Evolutionary conservation across 305 asterid species (phyloP).

Genomic region (Galium porrigens): DNA sequence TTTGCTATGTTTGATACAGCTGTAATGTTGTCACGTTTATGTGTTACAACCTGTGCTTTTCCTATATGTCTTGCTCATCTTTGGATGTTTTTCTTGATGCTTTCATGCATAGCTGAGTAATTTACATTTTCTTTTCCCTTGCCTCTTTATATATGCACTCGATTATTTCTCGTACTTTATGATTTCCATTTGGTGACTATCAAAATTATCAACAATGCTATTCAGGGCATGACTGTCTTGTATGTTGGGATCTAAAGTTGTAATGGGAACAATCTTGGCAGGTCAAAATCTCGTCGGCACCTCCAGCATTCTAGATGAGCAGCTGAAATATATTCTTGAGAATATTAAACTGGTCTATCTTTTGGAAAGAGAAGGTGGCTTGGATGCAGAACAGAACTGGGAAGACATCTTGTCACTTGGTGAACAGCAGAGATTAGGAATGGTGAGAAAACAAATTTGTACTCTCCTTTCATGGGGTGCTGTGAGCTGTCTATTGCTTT

Average conservation of each 20-base stretch:
- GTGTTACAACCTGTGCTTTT: background rate
- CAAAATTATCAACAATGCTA: background rate
- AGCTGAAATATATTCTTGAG: constrained; percentile 60
- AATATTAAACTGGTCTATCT: constrained; percentile 75
- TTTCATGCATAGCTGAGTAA: background rate
- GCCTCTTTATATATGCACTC: background rate
- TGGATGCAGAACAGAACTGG: constrained; percentile 84
- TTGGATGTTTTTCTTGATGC: background rate
- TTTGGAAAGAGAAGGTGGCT: constrained; percentile 91
- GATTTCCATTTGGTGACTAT: background rate
- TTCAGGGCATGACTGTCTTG: background rate
- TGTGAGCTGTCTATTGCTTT: background rate
- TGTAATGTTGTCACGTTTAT: background rate
- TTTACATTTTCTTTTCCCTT: background rate
- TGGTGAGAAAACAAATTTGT: constrained; percentile 39
- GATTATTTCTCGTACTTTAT: background rate
- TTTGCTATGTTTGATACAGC: background rate
- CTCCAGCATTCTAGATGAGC: constrained; percentile 38
- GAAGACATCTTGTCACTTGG: constrained; percentile 96
- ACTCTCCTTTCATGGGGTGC: background rate
- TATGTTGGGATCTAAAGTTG: background rate
- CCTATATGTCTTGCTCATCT: background rate
- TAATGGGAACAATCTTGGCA: constrained; percentile 12
- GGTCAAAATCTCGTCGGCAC: constrained; percentile 34
- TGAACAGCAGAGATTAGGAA: constrained; percentile 94